Conservation (phyloP, 2,329 filamentous ascomycete species). For the Aspergillus glaucus region DNA sequence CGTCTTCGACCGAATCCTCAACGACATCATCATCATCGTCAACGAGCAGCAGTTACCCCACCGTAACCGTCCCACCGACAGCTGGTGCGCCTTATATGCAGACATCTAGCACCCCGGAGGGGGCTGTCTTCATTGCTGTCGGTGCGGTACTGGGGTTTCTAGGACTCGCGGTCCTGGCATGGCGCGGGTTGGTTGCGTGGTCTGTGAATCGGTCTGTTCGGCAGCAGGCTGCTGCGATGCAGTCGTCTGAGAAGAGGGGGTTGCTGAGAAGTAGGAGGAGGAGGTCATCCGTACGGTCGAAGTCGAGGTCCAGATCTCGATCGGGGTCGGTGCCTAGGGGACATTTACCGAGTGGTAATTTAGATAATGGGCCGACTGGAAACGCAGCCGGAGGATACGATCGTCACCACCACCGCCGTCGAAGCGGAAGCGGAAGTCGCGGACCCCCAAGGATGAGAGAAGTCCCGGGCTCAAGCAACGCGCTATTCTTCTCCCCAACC, state of each 20-base stretch:
- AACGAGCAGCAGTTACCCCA: slow-evolving; percentile 41
- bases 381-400: neutral
- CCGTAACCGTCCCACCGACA: slow-evolving; percentile 74
- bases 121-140: slow-evolving; percentile 93
- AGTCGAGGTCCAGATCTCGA: slow-evolving; percentile 3
- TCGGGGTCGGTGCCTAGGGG: neutral
- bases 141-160: slow-evolving; percentile 82
- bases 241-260: slow-evolving; percentile 66
- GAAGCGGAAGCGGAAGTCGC: neutral
- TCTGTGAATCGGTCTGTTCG: slow-evolving; percentile 87
- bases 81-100: slow-evolving; percentile 86
- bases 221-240: slow-evolving; percentile 65
- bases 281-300: slow-evolving; percentile 18
- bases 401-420: neutral
- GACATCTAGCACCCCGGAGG: slow-evolving; percentile 75
- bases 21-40: slow-evolving; percentile 15
- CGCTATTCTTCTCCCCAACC: slow-evolving; percentile 93
- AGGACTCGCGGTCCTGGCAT: slow-evolving; percentile 72
- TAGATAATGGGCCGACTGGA: neutral
- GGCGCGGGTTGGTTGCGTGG: slow-evolving; percentile 83
- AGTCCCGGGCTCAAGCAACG: slow-evolving; percentile 55
- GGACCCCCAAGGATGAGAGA: slow-evolving; percentile 1
- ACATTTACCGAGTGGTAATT: neutral
- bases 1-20: slow-evolving; percentile 11
- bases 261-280: slow-evolving; percentile 48